Base-by-base conservation (phyloP, 2,329 filamentous ascomycete genomes). In the Exophiala viscosa region DNA sequence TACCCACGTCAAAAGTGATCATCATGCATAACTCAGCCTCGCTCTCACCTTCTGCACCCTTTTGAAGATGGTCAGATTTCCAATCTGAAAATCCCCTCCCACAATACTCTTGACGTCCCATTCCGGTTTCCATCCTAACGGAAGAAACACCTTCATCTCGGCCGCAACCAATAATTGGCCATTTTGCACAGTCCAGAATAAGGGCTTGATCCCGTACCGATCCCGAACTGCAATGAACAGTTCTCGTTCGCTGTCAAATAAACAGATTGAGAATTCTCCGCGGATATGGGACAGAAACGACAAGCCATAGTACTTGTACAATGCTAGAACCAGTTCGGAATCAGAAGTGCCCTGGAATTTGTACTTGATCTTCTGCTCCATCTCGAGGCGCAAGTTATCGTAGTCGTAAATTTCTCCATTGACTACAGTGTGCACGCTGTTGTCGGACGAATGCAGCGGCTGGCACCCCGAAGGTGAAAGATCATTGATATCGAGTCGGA, bases 321-420 rank as follows among this genome's bases (percentile, higher is more conserved):
- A 68, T 0, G 77, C 78, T 34, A 81, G 60, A 6, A 80, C 71
- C 6, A 82, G 69, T 59, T 82, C 79, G 32, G 73, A 75, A 58
- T 82, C 79, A 39, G 72, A 74, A 23, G 66, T 61, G 32, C 76
- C 69, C 32, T 65, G 64, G 66, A 82, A 82, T 1, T 60, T 43
- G 62, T 78, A 78, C 8, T 63, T 60, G 44, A 67, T 67, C 1
- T 69, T 53, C 2, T 62, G 52, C n/a, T 60, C 50, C 15, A 75
- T 64, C 9, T 70, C 60, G 5, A 58, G 59, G 18, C 76, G 70
- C 10, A 79, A 69, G 9, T 65, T 60, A 44, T 80, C 75, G 52
- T 75, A 70, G 59, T 79, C 76, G 62, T 83, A 83, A n/a, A 83
- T 70, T 62, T 83, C 80, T 23, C 81, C 80, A 52, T 81, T 82